Evolutionary conservation across 2,329 filamentous ascomycete genomes (phyloP).

Genomic region (Xylaria digitata): DNA sequence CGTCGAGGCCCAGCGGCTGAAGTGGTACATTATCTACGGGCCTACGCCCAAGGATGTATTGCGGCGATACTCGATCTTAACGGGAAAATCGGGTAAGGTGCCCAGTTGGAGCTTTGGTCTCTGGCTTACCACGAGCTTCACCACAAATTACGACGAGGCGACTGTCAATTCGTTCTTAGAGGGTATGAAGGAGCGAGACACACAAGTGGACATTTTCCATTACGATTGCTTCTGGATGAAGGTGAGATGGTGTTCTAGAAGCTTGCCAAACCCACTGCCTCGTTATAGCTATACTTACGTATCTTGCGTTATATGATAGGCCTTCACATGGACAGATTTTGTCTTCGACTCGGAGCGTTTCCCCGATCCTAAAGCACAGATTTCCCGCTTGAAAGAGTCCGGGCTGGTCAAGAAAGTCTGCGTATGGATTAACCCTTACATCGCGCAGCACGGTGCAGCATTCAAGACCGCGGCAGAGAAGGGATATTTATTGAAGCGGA

Average conservation of each 20-base stretch:
- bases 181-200: slow-evolving; percentile 73
- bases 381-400: slow-evolving; percentile 71
- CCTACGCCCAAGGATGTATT: slow-evolving; percentile 78
- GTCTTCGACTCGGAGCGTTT: slow-evolving; percentile 76
- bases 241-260: slow-evolving; percentile 28
- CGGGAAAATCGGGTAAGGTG: slow-evolving; percentile 71
- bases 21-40: slow-evolving; percentile 80
- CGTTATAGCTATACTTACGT: not conserved
- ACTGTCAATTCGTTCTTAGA: slow-evolving; percentile 76
- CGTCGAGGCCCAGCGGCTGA: slow-evolving; percentile 74
- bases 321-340: slow-evolving; percentile 81
- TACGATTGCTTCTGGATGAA: slow-evolving; percentile 85
- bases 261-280: not conserved
- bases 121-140: slow-evolving; percentile 82
- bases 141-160: slow-evolving; percentile 76
- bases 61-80: slow-evolving; percentile 73
- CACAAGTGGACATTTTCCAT: slow-evolving; percentile 78
- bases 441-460: slow-evolving; percentile 74
- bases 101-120: slow-evolving; percentile 81
- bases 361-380: slow-evolving; percentile 73
- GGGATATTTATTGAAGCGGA: slow-evolving; percentile 76
- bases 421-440: slow-evolving; percentile 82
- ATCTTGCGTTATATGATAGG: slow-evolving; percentile 45
- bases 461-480: slow-evolving; percentile 73
- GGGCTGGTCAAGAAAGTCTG: slow-evolving; percentile 73